Evolutionary conservation across 495 filamentous ascomycete genomes (phyloP).

Genomic region (Penicillium mononematosum): DNA sequence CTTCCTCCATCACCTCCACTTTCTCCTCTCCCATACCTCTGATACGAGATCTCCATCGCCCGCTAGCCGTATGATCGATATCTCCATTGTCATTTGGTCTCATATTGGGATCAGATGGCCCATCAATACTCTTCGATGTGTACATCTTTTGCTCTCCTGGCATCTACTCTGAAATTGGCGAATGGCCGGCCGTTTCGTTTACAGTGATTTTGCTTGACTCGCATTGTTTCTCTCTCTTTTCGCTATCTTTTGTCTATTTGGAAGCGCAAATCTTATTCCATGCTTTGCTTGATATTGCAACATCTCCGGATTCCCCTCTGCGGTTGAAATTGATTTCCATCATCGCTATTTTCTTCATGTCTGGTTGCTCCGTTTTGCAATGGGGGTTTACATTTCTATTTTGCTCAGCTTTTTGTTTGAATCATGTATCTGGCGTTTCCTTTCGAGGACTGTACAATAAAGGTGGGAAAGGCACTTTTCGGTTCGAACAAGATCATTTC

Average conservation of each 20-base stretch:
- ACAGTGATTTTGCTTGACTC: neutral
- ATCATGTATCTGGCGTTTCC: slow-evolving; percentile 22
- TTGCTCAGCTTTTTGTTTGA: slow-evolving; percentile 9
- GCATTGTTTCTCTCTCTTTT: slow-evolving; percentile 1
- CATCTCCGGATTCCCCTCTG: slow-evolving; percentile 27
- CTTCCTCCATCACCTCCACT: neutral
- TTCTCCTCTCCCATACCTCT: slow-evolving; percentile 8
- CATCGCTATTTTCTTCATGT: slow-evolving; percentile 14
- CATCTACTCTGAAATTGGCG: slow-evolving; percentile 6
- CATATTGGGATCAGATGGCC: slow-evolving; percentile 11
- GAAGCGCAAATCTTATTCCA: slow-evolving; percentile 13
- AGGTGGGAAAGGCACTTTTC: slow-evolving; percentile 26
- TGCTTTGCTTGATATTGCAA: slow-evolving; percentile 19
- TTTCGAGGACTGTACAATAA: slow-evolving; percentile 27
- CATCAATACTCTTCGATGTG: slow-evolving; percentile 11
- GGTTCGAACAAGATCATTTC: slow-evolving; percentile 21
- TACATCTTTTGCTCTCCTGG: slow-evolving; percentile 2
- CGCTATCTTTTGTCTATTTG: slow-evolving; percentile 7
- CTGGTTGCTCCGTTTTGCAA: slow-evolving; percentile 5
- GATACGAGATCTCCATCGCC: neutral
- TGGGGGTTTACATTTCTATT: neutral
- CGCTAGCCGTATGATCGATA: neutral
- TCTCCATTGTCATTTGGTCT: slow-evolving; percentile 10
- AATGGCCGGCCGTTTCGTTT: slow-evolving; percentile 6
- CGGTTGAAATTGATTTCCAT: slow-evolving; percentile 18